Percentiles rank a stretch among this genome's conserved stretches.
These are phyloP conservation scores for Phytopythium chamaehyphon DNA, from an alignment of 352 stramenopile genomes.

Conservation along the genomic window DNA sequence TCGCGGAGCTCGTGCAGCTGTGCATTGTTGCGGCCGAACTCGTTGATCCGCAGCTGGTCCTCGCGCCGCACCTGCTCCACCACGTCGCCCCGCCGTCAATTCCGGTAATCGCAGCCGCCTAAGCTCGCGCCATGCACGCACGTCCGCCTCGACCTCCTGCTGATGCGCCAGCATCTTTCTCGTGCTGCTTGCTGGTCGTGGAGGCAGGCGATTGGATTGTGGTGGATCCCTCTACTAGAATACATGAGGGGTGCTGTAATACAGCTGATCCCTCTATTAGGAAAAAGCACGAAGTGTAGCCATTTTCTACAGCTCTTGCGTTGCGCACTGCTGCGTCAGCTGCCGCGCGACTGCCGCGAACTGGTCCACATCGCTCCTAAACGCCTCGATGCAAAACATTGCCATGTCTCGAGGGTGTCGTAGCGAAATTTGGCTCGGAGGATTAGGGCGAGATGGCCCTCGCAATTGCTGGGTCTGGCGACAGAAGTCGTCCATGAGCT, in stretches of 20 bases:
- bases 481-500: constrained; percentile 42
- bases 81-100: no score
- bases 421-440: constrained; percentile 14
- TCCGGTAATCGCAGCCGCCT: not conserved
- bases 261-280: constrained; percentile 9
- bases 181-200: not conserved
- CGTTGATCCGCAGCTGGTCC: constrained; percentile 98
- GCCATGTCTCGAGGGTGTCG: constrained; percentile 49
- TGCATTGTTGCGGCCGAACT: constrained; percentile 97
- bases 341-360: constrained; percentile 31
- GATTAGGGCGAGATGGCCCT: not conserved
- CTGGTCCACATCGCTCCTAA: constrained; percentile 22
- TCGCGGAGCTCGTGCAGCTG: constrained; percentile 90
- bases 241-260: constrained; percentile 18
- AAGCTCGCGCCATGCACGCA: constrained; percentile 28
- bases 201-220: not conserved
- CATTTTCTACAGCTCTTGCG: constrained; percentile 8
- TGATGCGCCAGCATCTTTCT: constrained; percentile 67
- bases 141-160: constrained; percentile 80
- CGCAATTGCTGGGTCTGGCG: constrained; percentile 28
- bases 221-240: constrained; percentile 1
- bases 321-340: constrained; percentile 26
- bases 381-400: constrained; percentile 48
- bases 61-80: constrained; percentile 93
- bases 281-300: not conserved